Percentiles rank a stretch among this genome's conserved stretches.
These are phyloP conservation scores for Pseudognaphalium luteoalbum DNA, from an alignment of 129 eudicot species.

Conservation along the genomic window DNA sequence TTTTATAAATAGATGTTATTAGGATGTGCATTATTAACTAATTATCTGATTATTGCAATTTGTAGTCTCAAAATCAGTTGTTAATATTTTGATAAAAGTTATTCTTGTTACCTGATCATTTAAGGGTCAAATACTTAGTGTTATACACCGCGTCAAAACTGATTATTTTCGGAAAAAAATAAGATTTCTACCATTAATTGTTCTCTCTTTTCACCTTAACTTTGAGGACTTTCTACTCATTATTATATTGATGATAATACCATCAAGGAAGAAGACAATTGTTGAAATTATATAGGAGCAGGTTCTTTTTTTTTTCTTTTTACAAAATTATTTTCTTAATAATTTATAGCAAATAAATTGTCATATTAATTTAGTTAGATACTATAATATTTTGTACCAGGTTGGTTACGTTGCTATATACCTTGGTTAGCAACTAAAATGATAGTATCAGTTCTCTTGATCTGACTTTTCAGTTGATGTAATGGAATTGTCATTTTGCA, in stretches of 20 bases:
- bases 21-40: not conserved
- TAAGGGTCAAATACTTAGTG: not conserved
- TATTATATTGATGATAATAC: not conserved
- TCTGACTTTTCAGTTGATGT: not conserved
- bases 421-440: constrained; percentile 3
- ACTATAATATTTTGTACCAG: no score
- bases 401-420: not conserved
- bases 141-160: not conserved
- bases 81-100: no score
- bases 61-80: no score
- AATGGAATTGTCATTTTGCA: constrained; percentile 28
- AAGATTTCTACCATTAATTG: not conserved
- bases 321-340: no score
- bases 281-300: not conserved
- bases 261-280: not conserved
- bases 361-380: no score
- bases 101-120: not conserved
- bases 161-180: not conserved
- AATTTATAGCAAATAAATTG: no score
- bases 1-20: not conserved
- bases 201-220: not conserved
- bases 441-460: not conserved
- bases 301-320: not conserved
- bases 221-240: not conserved
- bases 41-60: not conserved